A percentile compares a stretch with the other conserved stretches of the same genome.
Conservation (phyloP, 2,329 filamentous ascomycete genomes). For the Trichoderma sp. region DNA sequence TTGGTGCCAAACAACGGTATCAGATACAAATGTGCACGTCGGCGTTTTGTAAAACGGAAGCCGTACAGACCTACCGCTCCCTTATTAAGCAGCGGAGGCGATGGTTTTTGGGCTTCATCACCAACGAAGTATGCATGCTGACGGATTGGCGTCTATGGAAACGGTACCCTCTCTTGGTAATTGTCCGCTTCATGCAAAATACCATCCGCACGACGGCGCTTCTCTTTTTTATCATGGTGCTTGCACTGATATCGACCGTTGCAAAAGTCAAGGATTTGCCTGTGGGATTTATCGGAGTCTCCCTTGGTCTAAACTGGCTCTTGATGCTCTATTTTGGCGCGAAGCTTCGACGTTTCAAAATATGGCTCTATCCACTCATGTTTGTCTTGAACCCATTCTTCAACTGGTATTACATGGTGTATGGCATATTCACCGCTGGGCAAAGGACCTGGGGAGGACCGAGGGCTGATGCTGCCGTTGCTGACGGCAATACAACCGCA, state of each 20-base stretch:
- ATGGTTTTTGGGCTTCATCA: slow-evolving; percentile 97
- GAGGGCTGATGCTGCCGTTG: slow-evolving; percentile 81
- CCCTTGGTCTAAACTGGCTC: slow-evolving; percentile 87
- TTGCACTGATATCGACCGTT: slow-evolving; percentile 82
- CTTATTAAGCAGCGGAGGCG: slow-evolving; percentile 91
- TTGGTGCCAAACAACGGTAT: slow-evolving; percentile 86
- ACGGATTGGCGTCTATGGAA: slow-evolving; percentile 92
- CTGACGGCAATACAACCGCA: slow-evolving; percentile 73
- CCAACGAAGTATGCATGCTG: slow-evolving; percentile 97
- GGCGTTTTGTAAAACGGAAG: slow-evolving; percentile 97
- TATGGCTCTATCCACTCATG: slow-evolving; percentile 94
- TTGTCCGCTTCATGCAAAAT: slow-evolving; percentile 92
- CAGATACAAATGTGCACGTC: slow-evolving; percentile 98
- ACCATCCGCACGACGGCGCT: slow-evolving; percentile 93
- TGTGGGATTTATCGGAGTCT: slow-evolving; percentile 90
- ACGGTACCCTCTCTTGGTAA: slow-evolving; percentile 80
- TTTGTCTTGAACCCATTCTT: slow-evolving; percentile 94
- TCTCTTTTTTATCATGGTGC: slow-evolving; percentile 89
- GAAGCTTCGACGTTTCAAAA: slow-evolving; percentile 85
- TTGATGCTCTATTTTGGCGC: slow-evolving; percentile 96
- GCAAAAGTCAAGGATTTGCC: slow-evolving; percentile 78
- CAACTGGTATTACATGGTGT: slow-evolving; percentile 98
- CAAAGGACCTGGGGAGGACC: slow-evolving; percentile 96
- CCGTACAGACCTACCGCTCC: slow-evolving; percentile 82
- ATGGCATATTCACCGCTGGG: slow-evolving; percentile 91